Evolutionary conservation across 768 basidiomycete genomes (phyloP).

Genomic region (Suillus cothurnatus): DNA sequence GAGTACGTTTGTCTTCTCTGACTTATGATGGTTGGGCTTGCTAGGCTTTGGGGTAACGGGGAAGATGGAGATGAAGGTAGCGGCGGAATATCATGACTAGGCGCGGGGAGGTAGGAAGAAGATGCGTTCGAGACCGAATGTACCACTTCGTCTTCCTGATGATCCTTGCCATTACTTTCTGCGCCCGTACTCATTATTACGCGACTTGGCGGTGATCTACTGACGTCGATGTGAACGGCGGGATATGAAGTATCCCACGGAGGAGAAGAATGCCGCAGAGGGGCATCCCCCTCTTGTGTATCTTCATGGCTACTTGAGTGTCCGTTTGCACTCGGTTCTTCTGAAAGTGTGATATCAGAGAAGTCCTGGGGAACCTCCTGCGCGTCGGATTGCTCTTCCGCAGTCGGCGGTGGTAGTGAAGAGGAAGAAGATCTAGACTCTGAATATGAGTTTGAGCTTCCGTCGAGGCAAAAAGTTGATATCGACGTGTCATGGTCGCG

Average conservation of each 20-base stretch:
- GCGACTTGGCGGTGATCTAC: conserved; percentile 35
- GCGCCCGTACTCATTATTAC: conserved; percentile 23
- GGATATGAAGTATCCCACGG: conserved; percentile 35
- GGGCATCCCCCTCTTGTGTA: conserved; percentile 7
- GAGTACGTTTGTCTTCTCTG: conserved; percentile 55
- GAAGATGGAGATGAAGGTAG: conserved; percentile 34
- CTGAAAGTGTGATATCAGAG: conserved; percentile 29
- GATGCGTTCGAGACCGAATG: background rate
- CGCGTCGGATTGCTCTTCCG: conserved; percentile 9
- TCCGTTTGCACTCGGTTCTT: conserved; percentile 8
- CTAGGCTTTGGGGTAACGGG: conserved; percentile 24
- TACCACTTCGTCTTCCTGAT: background rate
- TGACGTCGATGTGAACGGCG: conserved; percentile 46
- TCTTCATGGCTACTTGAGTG: background rate
- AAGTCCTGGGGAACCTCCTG: conserved; percentile 18
- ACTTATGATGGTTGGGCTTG: conserved; percentile 16
- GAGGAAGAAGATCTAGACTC: conserved; percentile 26
- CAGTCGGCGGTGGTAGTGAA: conserved; percentile 15
- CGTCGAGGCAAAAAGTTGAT: conserved; percentile 61
- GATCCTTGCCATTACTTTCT: background rate
- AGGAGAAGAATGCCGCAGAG: conserved; percentile 15
- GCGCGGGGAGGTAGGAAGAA: background rate
- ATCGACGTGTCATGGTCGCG: conserved; percentile 48
- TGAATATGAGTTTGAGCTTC: conserved; percentile 23
- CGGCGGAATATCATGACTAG: conserved; percentile 21